Conservation (phyloP, 257 asterid genomes). For the Verbena officinalis region DNA sequence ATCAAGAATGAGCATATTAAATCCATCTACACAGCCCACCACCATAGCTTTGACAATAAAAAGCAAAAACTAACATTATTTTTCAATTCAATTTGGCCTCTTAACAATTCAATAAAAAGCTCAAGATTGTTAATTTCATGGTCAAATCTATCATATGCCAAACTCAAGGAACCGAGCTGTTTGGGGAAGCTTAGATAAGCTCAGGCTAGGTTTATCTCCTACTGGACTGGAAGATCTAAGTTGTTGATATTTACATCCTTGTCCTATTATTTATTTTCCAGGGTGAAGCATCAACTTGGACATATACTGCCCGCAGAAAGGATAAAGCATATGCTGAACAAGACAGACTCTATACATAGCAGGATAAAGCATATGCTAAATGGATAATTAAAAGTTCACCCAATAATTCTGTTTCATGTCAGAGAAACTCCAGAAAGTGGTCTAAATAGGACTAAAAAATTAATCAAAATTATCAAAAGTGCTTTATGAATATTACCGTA, state of each 20-base stretch:
- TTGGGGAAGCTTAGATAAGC: neutral
- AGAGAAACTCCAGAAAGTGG: constrained; percentile 11
- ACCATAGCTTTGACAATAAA: too few relatives aligned
- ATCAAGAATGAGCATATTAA: too few relatives aligned
- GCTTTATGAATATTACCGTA: constrained; percentile 54
- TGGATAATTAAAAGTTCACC: constrained; percentile 10
- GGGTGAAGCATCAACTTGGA: neutral
- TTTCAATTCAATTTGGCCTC: neutral
- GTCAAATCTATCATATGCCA: constrained; percentile 15
- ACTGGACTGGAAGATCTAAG: neutral
- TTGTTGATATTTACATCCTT: neutral
- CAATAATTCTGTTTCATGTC: neutral
- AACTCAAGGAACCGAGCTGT: constrained; percentile 15
- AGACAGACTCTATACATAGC: constrained; percentile 9
- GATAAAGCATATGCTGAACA: too few relatives aligned
- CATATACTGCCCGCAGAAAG: constrained; percentile 9
- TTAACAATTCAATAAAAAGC: neutral
- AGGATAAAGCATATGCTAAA: constrained; percentile 5
- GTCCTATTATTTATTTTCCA: neutral
- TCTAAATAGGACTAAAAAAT: constrained; percentile 3
- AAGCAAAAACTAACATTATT: too few relatives aligned
- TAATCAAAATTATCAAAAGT: constrained; percentile 7
- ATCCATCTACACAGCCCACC: too few relatives aligned
- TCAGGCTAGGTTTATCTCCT: neutral
- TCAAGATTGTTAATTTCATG: neutral